Evolutionary conservation across 441 rosid species (phyloP), one percentile per base, ranked within the genome.

Genomic region (Brassica hybrid): DNA sequence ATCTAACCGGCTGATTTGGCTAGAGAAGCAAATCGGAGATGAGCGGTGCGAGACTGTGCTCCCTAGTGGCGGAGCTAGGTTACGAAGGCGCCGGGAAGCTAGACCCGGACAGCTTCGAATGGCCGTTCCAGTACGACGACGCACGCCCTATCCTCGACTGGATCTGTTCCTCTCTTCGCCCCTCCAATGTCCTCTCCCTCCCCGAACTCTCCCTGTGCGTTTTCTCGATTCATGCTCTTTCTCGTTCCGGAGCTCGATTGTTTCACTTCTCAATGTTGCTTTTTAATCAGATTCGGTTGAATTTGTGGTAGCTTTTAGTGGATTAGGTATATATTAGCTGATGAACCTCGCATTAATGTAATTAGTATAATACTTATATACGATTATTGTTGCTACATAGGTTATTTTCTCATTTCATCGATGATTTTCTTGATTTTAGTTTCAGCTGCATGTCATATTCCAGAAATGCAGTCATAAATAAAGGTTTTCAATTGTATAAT

Each of bases 161-260:
- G 99, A 95, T 91, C 96, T 94, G 98, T 86, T 91, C 96, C 80
- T 90, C 93, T 84, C 98, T 95, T 82, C 94, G 97, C n/a, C 86
- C 94, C 23, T 90, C 99, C 74, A 95, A 93, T 81, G 96, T 95
- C 84, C 98, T 93, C 79, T 93, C 98, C 45, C 94, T 83, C 83
- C 41, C 95, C 71, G 94, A 93, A 11, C 98, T 93, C 80, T 88
- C 94, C 21, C 95, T 87, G 98, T 94, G 56, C n/a, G n/a, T n/a
- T n/a, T n/a, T n/a, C n/a, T n/a, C n/a, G n/a, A n/a, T n/a, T n/a
- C n/a, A 6, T 13, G 21, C 56, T 23, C 69, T 45, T 66, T 13
- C 45, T 27, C 0, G 5, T 67, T 59, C 38, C 6, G 43, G 10
- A 41, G 43, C n/a, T 75, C 11, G 12, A 76, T 2, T 64, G 8